These are phyloP conservation scores for Hericium alpestre DNA, from an alignment of 768 basidiomycete species.

Conservation along the genomic window DNA sequence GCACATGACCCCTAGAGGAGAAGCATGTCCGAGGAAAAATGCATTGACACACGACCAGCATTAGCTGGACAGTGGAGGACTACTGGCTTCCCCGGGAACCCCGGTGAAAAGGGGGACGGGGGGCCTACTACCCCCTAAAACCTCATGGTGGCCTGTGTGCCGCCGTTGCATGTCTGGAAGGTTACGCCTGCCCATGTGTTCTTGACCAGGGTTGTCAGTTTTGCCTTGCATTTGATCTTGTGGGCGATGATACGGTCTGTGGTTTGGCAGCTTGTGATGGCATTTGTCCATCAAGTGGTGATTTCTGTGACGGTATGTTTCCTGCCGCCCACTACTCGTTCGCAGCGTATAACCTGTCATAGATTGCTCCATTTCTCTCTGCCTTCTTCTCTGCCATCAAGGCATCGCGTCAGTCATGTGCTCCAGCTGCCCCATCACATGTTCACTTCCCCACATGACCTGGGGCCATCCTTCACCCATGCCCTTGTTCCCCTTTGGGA, in stretches of 20 bases:
- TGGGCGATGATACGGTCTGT: background rate
- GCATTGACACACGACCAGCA: background rate
- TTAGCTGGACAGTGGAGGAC: background rate
- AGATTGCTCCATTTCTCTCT: too few relatives aligned
- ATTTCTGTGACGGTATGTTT: background rate
- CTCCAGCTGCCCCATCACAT: too few relatives aligned
- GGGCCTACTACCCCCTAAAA: background rate
- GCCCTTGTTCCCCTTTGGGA: too few relatives aligned
- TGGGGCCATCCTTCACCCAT: too few relatives aligned
- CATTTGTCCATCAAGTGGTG: background rate
- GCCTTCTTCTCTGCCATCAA: too few relatives aligned
- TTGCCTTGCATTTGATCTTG: background rate
- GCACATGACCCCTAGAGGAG: too few relatives aligned
- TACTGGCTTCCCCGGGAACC: background rate
- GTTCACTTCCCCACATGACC: too few relatives aligned
- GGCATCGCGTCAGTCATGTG: too few relatives aligned
- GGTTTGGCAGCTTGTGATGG: background rate
- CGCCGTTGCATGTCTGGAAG: background rate
- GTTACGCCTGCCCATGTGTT: background rate
- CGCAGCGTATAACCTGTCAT: background rate
- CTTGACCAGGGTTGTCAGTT: background rate
- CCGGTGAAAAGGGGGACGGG: background rate
- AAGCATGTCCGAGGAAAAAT: background rate
- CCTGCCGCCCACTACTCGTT: background rate
- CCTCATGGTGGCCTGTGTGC: background rate